phyloP scores from a whole-genome alignment of 2,329 filamentous ascomycete genomes.

The Alternaria panax region DNA sequence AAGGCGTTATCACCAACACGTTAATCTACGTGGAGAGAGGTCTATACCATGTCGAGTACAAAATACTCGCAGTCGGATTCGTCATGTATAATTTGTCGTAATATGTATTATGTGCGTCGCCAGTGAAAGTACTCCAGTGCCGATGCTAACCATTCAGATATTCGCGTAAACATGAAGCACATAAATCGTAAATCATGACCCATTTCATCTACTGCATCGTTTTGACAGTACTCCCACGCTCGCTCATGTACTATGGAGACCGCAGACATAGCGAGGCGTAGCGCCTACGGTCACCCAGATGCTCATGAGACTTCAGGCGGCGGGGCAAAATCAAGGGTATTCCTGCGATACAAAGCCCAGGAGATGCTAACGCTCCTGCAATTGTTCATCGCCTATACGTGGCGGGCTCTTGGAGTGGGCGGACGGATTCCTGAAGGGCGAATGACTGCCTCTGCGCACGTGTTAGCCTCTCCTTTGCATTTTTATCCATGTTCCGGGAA shows the following conservation, averaged over 20 bases:
- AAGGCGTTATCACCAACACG: neutral
- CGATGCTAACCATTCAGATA: slow-evolving; percentile 3
- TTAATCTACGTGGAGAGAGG: too few species aligned
- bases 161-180: slow-evolving; percentile 3
- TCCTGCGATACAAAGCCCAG: neutral
- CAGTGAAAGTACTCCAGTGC: slow-evolving; percentile 3
- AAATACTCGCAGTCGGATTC: neutral
- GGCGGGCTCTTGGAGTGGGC: slow-evolving; percentile 48
- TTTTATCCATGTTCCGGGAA: slow-evolving; percentile 29
- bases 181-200: slow-evolving; percentile 10
- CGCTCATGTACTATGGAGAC: neutral
- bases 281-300: neutral
- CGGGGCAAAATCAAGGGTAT: neutral
- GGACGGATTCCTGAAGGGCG: slow-evolving; percentile 42
- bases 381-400: slow-evolving; percentile 48
- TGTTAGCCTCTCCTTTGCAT: neutral
- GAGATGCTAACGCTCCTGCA: slow-evolving; percentile 14
- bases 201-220: neutral
- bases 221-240: neutral
- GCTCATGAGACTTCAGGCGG: neutral
- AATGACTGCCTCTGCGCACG: slow-evolving; percentile 40
- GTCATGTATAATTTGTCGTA: neutral
- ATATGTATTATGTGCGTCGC: neutral
- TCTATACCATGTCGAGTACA: too few species aligned
- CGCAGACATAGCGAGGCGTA: neutral